Evolutionary conservation across 164 flowering plant genomes (phyloP).

Genomic region (Sextonia rubra): DNA sequence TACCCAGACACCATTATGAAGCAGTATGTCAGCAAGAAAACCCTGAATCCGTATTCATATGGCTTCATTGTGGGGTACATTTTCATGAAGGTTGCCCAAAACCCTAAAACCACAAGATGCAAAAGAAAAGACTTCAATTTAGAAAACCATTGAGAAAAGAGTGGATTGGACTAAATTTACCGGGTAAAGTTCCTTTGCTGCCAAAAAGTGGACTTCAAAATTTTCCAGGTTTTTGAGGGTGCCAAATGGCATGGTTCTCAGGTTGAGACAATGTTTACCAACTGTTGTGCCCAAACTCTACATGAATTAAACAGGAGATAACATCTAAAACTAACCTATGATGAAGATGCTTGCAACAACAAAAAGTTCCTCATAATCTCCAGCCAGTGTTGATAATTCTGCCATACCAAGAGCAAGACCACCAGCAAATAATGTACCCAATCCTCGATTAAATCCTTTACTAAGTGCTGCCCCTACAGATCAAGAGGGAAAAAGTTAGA

Average conservation of each 20-base stretch:
- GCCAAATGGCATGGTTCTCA: background rate
- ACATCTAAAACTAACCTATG: constrained; percentile 36
- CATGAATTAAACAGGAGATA: background rate
- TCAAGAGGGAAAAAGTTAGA: background rate
- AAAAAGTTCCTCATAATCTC: constrained; percentile 45
- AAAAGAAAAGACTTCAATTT: background rate
- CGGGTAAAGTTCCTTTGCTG: background rate
- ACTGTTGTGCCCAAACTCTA: background rate
- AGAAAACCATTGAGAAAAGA: background rate
- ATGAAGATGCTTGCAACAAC: constrained; percentile 57
- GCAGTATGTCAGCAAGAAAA: constrained; percentile 79
- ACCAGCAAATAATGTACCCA: constrained; percentile 84
- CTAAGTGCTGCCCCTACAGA: constrained; percentile 66
- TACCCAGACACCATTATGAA: constrained; percentile 71
- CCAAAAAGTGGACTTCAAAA: too few relatives aligned
- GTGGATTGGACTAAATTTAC: too few relatives aligned
- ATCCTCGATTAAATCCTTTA: constrained; percentile 80
- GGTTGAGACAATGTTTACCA: background rate
- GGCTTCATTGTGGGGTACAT: constrained; percentile 76
- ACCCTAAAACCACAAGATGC: constrained; percentile 34
- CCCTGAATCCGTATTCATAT: constrained; percentile 88
- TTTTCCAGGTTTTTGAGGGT: background rate
- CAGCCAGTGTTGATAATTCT: constrained; percentile 38
- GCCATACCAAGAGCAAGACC: constrained; percentile 69
- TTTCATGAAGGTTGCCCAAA: constrained; percentile 49